These are phyloP conservation scores for Xylaria palmicola DNA, from an alignment of 495 filamentous ascomycete genomes.

Conservation along the genomic window DNA sequence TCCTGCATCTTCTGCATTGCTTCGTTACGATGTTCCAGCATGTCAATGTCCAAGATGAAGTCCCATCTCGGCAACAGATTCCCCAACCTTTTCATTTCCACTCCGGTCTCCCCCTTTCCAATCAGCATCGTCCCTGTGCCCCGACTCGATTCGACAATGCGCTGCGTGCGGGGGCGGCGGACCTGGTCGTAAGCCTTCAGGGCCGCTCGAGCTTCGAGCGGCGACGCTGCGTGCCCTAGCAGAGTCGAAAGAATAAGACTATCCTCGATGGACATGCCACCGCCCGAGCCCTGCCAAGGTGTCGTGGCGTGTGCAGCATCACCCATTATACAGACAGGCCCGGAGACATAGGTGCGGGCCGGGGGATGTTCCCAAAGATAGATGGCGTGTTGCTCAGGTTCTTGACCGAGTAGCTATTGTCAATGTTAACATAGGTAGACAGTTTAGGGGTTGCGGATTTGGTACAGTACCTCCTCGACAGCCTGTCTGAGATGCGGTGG, in stretches of 20 bases:
- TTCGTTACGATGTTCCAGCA: constrained; percentile 21
- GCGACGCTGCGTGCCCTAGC: constrained; percentile 22
- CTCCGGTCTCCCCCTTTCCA: constrained; percentile 2
- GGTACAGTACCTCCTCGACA: neutral
- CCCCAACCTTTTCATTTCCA: constrained; percentile 16
- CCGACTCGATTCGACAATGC: constrained; percentile 31
- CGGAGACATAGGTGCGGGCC: constrained; percentile 21
- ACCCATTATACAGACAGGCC: constrained; percentile 35
- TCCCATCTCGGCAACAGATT: constrained; percentile 20
- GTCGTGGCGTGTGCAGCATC: constrained; percentile 45
- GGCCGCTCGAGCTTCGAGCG: constrained; percentile 16
- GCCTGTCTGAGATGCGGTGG: constrained; percentile 9
- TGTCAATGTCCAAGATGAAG: constrained; percentile 24
- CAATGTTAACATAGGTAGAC: neutral
- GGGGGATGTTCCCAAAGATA: constrained; percentile 19
- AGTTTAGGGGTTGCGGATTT: neutral
- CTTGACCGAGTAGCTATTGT: constrained; percentile 12
- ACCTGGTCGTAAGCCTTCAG: constrained; percentile 22
- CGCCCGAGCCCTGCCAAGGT: constrained; percentile 37
- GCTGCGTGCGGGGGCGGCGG: constrained; percentile 22
- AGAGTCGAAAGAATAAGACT: constrained; percentile 31
- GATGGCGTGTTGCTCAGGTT: constrained; percentile 8
- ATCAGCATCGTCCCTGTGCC: constrained; percentile 25
- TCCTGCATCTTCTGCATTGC: constrained; percentile 21
- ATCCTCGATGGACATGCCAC: constrained; percentile 41